Evolutionary conservation across 176 grass and related monocot species (phyloP), one percentile per base, ranked within the genome.

Genomic region (Chrysopogon serrulatus): DNA sequence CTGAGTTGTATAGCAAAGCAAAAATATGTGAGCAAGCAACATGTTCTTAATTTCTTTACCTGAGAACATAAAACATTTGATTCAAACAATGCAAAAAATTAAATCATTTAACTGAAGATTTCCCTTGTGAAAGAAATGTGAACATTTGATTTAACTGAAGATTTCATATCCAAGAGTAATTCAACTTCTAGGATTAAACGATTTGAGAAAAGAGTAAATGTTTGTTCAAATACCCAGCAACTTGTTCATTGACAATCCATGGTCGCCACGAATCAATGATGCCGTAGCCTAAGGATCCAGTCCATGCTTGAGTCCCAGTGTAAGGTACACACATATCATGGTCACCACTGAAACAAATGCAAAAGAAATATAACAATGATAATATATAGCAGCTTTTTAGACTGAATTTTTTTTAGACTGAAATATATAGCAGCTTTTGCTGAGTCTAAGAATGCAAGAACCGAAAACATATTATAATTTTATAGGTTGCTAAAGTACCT

Each of bases 241-340:
- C 90, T 93, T 98, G 91, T 34, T 60, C 65, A 41, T 90, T 68
- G 17, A 87, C 47, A 42, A 70, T 69, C 93, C 96, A 98, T 8
- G 85, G 87, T 53, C 93, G 57, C 96, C 96, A 98, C 10, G 88
- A 85, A 75, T 98, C 91, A 68, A 90, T 30, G 53, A 98, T 57
- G 74, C 49, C 41, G 54, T 95, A 95, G 39, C 91, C 89, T 23
- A 98, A 71, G 3, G 96, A 95, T 45, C 83, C 78, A 31, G 93
- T 98, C 96, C 96, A 95, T 88, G 85, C 93, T 93, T 98, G 63
- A 35, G 18, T 90, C 28, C 96, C 96, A 6, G 93, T 98, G 65
- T 75, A 92, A 65, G 96, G 96, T 65, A 98, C 89, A 78, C 96
- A 98, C 91, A 98, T 95, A 63, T 98, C 96, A 71, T 98, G 96